These are phyloP conservation scores for Porogramme epimiltina DNA, from an alignment of 1,284 basidiomycete genomes.

Conservation along the genomic window DNA sequence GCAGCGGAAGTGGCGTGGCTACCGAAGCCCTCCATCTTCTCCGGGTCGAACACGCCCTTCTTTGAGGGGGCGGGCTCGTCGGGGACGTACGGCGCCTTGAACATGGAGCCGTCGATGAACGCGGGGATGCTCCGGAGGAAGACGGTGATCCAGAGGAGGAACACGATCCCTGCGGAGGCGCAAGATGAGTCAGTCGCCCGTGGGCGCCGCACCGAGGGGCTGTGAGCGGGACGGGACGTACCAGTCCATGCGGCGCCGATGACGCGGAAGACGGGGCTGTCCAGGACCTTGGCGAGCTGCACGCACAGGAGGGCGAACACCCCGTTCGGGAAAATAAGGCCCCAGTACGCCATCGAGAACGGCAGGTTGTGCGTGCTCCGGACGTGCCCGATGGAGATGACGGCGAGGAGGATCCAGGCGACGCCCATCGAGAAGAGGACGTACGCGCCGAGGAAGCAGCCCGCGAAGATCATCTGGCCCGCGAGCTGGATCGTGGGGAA, in stretches of 20 bases:
- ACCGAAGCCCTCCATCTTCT: slow-evolving; percentile 14
- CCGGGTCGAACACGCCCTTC: slow-evolving; percentile 10
- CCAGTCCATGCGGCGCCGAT: slow-evolving; percentile 35
- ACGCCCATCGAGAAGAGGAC: slow-evolving; percentile 48
- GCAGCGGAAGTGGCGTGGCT: slow-evolving; percentile 7
- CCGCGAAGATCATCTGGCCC: slow-evolving; percentile 40
- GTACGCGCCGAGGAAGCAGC: slow-evolving; percentile 43
- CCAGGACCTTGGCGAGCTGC: slow-evolving; percentile 45
- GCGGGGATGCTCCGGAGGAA: slow-evolving; percentile 42
- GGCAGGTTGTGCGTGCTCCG: slow-evolving; percentile 28
- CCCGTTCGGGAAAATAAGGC: slow-evolving; percentile 52
- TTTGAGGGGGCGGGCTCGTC: slow-evolving; percentile 6
- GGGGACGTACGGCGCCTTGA: slow-evolving; percentile 43
- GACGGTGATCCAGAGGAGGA: slow-evolving; percentile 48
- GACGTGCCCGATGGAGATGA: slow-evolving; percentile 36
- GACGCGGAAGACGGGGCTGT: slow-evolving; percentile 39
- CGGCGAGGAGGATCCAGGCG: slow-evolving; percentile 44
- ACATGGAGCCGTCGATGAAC: slow-evolving; percentile 45
- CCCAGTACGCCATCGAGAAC: slow-evolving; percentile 50
- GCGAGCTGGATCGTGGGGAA: slow-evolving; percentile 34
- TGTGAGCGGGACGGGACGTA: slow-evolving; percentile 16
- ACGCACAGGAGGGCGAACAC: slow-evolving; percentile 50
- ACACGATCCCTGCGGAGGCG: slow-evolving; percentile 37
- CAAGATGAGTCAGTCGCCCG: not conserved
- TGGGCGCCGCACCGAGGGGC: slow-evolving; percentile 7